Conservation (phyloP, 1,284 basidiomycete species). For the Ustilago curta region DNA sequence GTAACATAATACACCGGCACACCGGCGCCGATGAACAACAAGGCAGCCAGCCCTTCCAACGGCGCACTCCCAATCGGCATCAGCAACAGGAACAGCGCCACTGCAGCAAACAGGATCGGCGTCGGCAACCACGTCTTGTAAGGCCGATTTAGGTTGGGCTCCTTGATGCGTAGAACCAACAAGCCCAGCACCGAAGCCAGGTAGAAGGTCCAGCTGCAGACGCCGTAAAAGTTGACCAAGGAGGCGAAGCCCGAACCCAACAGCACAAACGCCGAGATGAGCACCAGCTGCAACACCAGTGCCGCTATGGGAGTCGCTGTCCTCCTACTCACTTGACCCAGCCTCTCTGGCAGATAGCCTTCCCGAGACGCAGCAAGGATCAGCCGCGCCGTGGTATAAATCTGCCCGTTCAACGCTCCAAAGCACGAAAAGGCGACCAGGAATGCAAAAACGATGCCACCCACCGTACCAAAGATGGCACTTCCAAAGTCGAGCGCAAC, state of each 20-base stretch:
- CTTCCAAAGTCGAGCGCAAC: slow-evolving; percentile 91
- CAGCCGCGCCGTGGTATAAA: slow-evolving; percentile 75
- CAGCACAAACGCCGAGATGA: slow-evolving; percentile 73
- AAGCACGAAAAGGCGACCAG: slow-evolving; percentile 89
- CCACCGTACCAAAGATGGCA: slow-evolving; percentile 83
- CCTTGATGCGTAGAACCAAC: slow-evolving; percentile 87
- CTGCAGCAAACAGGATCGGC: slow-evolving; percentile 88
- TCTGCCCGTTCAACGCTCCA: slow-evolving; percentile 57
- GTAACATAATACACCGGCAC: slow-evolving; percentile 63
- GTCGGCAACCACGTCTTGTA: slow-evolving; percentile 83
- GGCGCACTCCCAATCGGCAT: slow-evolving; percentile 97
- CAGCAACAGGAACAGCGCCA: slow-evolving; percentile 89
- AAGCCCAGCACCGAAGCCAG: slow-evolving; percentile 77
- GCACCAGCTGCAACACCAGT: slow-evolving; percentile 44
- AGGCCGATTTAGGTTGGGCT: slow-evolving; percentile 84
- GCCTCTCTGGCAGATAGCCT: slow-evolving; percentile 76
- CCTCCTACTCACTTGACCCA: slow-evolving; percentile 41
- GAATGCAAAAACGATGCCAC: slow-evolving; percentile 86
- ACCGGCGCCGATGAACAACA: slow-evolving; percentile 58
- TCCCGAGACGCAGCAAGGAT: slow-evolving; percentile 90
- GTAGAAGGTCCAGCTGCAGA: slow-evolving; percentile 66
- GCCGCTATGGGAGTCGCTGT: slow-evolving; percentile 59
- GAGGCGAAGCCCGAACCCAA: slow-evolving; percentile 71
- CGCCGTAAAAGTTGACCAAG: slow-evolving; percentile 73
- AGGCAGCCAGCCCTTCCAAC: slow-evolving; percentile 73